Percentiles rank a stretch among this genome's conserved stretches.
Evolutionary conservation across 371 early-diverging fungal species (phyloP).

Genomic region (Chytridiales sp.): DNA sequence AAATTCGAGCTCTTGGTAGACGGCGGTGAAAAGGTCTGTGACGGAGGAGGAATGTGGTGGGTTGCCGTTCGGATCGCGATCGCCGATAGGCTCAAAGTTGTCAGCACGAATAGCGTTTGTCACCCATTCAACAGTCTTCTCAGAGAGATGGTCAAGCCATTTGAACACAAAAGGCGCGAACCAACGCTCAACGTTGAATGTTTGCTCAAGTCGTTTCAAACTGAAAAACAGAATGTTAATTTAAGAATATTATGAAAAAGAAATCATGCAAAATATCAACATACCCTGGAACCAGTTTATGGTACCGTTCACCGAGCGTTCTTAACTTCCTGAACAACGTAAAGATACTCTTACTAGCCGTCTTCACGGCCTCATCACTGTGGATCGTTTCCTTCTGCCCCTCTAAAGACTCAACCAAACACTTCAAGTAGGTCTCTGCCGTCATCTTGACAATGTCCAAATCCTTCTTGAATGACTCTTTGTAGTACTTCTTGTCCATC

Average conservation of each 20-base stretch:
- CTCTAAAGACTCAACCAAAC: constrained; percentile 38
- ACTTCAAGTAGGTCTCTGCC: constrained; percentile 37
- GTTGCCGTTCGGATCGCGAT: constrained; percentile 13
- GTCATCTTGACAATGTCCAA: constrained; percentile 41
- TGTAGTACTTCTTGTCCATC: constrained; percentile 41
- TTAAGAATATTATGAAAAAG: not conserved
- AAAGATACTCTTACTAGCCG: constrained; percentile 42
- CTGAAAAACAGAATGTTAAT: not conserved
- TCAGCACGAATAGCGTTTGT: constrained; percentile 42
- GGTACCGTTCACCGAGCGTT: constrained; percentile 43
- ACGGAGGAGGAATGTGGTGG: constrained; percentile 37
- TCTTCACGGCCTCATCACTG: constrained; percentile 31
- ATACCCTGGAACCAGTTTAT: constrained; percentile 42
- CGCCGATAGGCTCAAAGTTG: constrained; percentile 37
- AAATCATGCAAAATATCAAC: not conserved
- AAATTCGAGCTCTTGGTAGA: constrained; percentile 43
- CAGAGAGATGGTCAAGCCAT: constrained; percentile 41
- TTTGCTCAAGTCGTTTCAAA: not conserved
- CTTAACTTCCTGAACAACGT: constrained; percentile 38
- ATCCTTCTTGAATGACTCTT: constrained; percentile 39
- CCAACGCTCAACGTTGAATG: constrained; percentile 40
- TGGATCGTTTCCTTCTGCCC: constrained; percentile 21
- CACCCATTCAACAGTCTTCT: constrained; percentile 43
- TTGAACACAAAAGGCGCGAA: constrained; percentile 43
- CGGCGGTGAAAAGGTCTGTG: constrained; percentile 43